Evolutionary conservation across 2,329 filamentous ascomycete genomes (phyloP).

Genomic region (Clarireedia hainanense): DNA sequence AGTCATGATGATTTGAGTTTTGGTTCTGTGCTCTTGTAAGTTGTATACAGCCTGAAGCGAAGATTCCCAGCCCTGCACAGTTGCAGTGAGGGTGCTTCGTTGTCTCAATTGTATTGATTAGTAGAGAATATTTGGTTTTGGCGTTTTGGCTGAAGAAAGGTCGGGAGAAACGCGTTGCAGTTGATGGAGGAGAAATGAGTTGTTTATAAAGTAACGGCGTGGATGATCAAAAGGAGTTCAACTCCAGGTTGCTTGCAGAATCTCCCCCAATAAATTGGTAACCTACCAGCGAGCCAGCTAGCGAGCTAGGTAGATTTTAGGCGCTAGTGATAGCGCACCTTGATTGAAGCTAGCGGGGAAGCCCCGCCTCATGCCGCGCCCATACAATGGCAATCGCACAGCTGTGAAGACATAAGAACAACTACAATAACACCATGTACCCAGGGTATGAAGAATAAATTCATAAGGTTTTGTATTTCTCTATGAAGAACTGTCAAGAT

Average conservation of each 20-base stretch:
- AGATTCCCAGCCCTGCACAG: neutral
- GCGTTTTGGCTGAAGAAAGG: neutral
- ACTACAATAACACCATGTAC: neutral
- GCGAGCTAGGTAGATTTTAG: neutral
- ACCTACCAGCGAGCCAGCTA: neutral
- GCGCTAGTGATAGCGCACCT: neutral
- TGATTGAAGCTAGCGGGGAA: neutral
- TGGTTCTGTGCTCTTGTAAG: neutral
- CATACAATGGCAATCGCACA: neutral
- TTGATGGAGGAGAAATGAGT: neutral
- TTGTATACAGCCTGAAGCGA: neutral
- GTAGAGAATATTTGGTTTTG: neutral
- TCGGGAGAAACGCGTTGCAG: neutral
- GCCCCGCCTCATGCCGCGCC: neutral
- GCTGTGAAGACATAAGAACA: neutral
- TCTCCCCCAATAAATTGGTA: neutral
- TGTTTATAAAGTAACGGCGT: neutral
- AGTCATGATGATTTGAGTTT: slow-evolving; percentile 50
- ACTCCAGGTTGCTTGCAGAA: neutral
- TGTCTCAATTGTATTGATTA: neutral
- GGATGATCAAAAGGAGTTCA: too few relatives aligned
- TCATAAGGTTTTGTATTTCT: neutral
- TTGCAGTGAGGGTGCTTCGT: neutral
- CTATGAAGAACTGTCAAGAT: slow-evolving; percentile 32
- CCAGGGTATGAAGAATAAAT: neutral